A percentile compares a stretch with the other conserved stretches of the same genome.
Evolutionary conservation across 2,329 filamentous ascomycete genomes (phyloP).

Genomic region (Cercospora zeina): DNA sequence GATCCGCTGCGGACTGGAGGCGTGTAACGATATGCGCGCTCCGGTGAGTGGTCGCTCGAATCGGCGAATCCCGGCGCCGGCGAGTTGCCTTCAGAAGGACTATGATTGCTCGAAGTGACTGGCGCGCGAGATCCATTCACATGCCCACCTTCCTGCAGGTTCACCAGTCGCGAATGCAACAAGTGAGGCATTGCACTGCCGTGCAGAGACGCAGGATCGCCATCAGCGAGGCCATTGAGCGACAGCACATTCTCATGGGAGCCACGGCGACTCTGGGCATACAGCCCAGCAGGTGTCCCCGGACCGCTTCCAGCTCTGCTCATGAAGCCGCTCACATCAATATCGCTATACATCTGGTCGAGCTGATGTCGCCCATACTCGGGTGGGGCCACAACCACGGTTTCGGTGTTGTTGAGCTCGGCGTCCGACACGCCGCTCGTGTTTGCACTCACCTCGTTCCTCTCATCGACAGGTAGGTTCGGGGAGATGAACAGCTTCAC

Average conservation of each 20-base stretch:
- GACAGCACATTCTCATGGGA: conserved; percentile 78
- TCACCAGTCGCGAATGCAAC: conserved; percentile 68
- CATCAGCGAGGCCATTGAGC: conserved; percentile 53
- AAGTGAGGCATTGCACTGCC: conserved; percentile 57
- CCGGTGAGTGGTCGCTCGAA: conserved; percentile 30
- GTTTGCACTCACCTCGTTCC: conserved; percentile 70
- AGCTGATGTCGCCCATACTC: conserved; percentile 87
- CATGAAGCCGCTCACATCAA: conserved; percentile 78
- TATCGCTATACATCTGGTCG: conserved; percentile 85
- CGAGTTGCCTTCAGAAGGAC: conserved; percentile 39
- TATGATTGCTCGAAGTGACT: conserved; percentile 33
- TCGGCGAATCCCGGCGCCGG: conserved; percentile 32
- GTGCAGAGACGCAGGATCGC: conserved; percentile 47
- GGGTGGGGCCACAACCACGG: conserved; percentile 74
- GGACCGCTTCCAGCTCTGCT: conserved; percentile 50
- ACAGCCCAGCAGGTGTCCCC: conserved; percentile 69
- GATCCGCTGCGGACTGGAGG: conserved; percentile 23
- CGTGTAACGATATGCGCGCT: conserved; percentile 20
- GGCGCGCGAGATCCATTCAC: conserved; percentile 35
- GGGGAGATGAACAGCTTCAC: conserved; percentile 95
- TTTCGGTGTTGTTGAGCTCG: conserved; percentile 53
- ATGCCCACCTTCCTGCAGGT: conserved; percentile 49
- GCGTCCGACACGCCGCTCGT: conserved; percentile 42
- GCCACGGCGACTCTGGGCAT: conserved; percentile 67
- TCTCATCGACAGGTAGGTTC: conserved; percentile 82